A percentile compares a stretch with the other conserved stretches of the same genome.
Conservation (phyloP, 306 rosid species). For the Comarum palustre region DNA sequence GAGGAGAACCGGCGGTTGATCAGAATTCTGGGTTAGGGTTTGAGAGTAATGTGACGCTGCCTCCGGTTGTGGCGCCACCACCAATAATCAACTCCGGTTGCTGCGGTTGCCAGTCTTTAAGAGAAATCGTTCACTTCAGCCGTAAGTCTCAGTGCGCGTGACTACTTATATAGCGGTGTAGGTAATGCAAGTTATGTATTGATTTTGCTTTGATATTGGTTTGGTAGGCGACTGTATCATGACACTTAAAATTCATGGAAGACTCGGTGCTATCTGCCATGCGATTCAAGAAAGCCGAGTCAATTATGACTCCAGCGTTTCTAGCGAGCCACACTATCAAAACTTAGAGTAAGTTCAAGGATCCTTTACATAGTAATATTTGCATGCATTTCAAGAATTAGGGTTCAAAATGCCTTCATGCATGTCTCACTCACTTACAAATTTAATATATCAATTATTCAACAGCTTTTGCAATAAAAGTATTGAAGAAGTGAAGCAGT, state of each 20-base stretch:
- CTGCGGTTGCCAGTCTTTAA: constrained; percentile 2
- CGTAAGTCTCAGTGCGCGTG: not conserved
- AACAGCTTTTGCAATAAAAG: constrained; percentile 43
- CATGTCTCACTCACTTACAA: not conserved
- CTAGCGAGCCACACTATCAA: not conserved
- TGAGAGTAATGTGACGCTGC: not conserved
- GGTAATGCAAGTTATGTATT: not conserved
- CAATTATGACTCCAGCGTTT: not conserved
- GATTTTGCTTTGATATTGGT: not conserved
- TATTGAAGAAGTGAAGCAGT: constrained; percentile 45
- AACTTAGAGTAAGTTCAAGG: constrained; percentile 39
- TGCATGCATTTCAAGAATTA: not conserved
- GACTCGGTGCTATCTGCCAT: constrained; percentile 53
- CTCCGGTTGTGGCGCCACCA: not conserved
- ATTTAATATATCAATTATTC: constrained; percentile 14
- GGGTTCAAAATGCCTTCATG: not conserved
- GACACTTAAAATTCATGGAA: constrained; percentile 76
- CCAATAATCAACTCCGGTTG: not conserved
- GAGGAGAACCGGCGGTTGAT: not conserved
- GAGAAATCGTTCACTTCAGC: not conserved
- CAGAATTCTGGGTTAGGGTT: not conserved
- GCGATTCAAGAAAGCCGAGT: constrained; percentile 32
- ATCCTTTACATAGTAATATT: not conserved
- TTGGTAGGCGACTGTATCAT: constrained; percentile 34
- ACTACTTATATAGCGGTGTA: not conserved